These are phyloP conservation scores for Isatis tinctoria DNA, from an alignment of 345 rosid species.

Conservation along the genomic window DNA sequence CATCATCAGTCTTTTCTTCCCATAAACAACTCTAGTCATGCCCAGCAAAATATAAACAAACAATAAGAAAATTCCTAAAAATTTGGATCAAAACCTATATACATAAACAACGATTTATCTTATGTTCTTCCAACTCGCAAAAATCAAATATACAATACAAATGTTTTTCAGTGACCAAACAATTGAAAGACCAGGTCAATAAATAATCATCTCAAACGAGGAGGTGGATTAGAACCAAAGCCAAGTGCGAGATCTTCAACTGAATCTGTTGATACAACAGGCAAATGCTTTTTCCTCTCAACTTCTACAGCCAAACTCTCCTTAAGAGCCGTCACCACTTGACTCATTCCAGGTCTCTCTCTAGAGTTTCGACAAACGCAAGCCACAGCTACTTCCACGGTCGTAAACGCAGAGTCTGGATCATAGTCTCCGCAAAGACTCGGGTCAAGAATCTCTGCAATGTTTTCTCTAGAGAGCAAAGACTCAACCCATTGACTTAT, in stretches of 20 bases:
- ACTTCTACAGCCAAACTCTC: constrained; percentile 32
- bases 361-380: constrained; percentile 31
- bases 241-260: constrained; percentile 34
- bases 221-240: constrained; percentile 27
- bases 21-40: too few species aligned
- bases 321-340: constrained; percentile 36
- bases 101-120: neutral
- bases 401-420: constrained; percentile 42
- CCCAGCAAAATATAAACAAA: too few species aligned
- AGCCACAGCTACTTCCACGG: constrained; percentile 42
- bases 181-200: neutral
- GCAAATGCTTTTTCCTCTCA: constrained; percentile 22
- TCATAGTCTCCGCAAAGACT: constrained; percentile 38
- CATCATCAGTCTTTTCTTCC: too few species aligned
- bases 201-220: constrained; percentile 22
- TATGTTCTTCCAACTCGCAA: neutral
- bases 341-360: constrained; percentile 42
- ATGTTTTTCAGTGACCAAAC: neutral
- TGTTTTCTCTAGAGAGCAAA: constrained; percentile 36
- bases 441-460: constrained; percentile 44
- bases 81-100: too few species aligned
- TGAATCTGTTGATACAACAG: constrained; percentile 21
- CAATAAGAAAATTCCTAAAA: too few species aligned
- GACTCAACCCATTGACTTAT: constrained; percentile 43
- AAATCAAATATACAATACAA: neutral